Conservation (phyloP, 371 early-diverging fungal species). For the Mortierella polycephala region DNA sequence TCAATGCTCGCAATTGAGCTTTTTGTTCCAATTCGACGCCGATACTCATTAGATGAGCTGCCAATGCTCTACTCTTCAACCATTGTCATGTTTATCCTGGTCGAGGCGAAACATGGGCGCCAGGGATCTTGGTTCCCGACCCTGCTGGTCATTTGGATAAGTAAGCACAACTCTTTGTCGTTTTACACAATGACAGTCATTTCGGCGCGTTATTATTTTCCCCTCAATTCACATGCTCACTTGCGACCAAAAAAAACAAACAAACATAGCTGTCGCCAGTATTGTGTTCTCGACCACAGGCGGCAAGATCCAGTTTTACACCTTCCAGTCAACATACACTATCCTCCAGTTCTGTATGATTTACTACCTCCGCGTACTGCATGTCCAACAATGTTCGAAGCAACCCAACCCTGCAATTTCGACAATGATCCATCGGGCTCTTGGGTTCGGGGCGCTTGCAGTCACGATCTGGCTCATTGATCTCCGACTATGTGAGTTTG, state of each 20-base stretch:
- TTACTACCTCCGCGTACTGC: constrained; percentile 27
- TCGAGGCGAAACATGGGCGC: constrained; percentile 43
- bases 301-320: constrained; percentile 49
- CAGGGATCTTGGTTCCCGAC: constrained; percentile 51
- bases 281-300: constrained; percentile 40
- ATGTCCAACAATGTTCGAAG: constrained; percentile 22
- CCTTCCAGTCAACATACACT: constrained; percentile 47
- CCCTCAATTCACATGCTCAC: not conserved
- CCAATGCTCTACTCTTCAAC: constrained; percentile 55
- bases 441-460: constrained; percentile 33
- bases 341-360: constrained; percentile 40
- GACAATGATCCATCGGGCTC: constrained; percentile 24
- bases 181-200: not conserved
- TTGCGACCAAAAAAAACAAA: not conserved
- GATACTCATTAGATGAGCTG: constrained; percentile 33
- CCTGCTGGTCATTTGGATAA: constrained; percentile 36
- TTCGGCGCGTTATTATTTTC: not conserved
- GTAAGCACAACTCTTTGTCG: constrained; percentile 11
- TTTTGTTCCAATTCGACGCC: too few species aligned
- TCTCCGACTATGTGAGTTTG: constrained; percentile 24
- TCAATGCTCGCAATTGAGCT: too few species aligned
- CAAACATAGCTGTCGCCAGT: constrained; percentile 24
- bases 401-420: constrained; percentile 16
- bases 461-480: constrained; percentile 41
- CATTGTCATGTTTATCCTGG: constrained; percentile 32